These are phyloP conservation scores for Scedosporium minutisporum DNA, from an alignment of 2,329 filamentous ascomycete species.

Conservation along the genomic window DNA sequence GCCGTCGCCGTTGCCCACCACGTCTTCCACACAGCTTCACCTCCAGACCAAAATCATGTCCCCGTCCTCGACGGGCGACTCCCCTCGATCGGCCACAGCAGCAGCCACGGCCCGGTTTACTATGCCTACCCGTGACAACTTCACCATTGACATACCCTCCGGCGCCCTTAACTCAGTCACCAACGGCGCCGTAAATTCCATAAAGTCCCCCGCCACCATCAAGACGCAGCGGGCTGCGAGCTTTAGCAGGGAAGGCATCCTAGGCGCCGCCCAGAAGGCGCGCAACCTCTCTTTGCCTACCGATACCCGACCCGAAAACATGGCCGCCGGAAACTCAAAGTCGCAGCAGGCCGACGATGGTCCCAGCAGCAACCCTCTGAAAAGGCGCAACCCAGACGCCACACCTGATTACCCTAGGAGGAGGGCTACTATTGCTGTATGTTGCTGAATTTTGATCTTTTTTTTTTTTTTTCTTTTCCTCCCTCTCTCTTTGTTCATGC, in stretches of 20 bases:
- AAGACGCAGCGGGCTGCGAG: constrained; percentile 37
- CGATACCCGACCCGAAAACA: constrained; percentile 33
- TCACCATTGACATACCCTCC: constrained; percentile 38
- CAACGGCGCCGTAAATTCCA: constrained; percentile 26
- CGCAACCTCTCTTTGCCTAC: constrained; percentile 47
- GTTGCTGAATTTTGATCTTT: constrained; percentile 17
- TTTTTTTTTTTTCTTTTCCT: neutral
- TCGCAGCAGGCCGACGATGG: constrained; percentile 40
- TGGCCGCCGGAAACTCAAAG: constrained; percentile 31
- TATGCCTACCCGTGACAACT: constrained; percentile 35
- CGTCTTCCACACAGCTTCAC: constrained; percentile 7
- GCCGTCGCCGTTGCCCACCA: constrained; percentile 2
- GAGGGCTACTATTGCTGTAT: constrained; percentile 56
- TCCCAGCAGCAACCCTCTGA: constrained; percentile 41
- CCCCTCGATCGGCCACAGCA: constrained; percentile 32
- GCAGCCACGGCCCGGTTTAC: constrained; percentile 31
- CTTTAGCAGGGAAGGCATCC: constrained; percentile 45
- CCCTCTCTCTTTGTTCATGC: neutral
- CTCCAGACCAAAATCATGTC: constrained; percentile 27
- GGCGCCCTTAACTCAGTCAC: constrained; percentile 31
- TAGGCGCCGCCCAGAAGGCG: constrained; percentile 43
- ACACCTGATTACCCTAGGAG: constrained; percentile 55
- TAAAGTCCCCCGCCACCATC: constrained; percentile 42
- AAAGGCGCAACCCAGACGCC: constrained; percentile 52
- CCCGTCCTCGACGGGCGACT: constrained; percentile 45